Evolutionary conservation across 2,329 filamentous ascomycete genomes (phyloP).

Genomic region (Penicillium brevicompactum): DNA sequence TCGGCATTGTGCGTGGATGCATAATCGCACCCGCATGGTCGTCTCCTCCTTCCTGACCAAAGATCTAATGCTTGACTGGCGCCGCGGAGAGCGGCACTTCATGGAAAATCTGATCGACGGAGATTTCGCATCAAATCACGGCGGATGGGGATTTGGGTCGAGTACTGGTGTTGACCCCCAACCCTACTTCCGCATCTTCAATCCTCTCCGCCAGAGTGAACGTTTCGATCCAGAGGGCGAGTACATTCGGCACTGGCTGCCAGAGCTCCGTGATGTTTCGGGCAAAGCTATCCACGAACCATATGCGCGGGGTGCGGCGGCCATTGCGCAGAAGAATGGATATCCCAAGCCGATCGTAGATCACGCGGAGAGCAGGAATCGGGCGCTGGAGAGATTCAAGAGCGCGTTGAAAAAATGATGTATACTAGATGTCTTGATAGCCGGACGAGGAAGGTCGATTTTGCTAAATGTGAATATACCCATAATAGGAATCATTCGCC

Average conservation of each 20-base stretch:
- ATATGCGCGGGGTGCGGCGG: conserved; percentile 65
- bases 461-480: too few species aligned
- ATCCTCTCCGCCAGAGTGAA: conserved; percentile 80
- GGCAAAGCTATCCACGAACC: conserved; percentile 79
- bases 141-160: conserved; percentile 68
- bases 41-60: conserved; percentile 79
- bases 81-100: conserved; percentile 77
- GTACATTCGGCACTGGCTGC: conserved; percentile 82
- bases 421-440: neutral
- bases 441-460: too few species aligned
- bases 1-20: conserved; percentile 71
- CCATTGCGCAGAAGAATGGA: conserved; percentile 63
- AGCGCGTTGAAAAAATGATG: conserved; percentile 40
- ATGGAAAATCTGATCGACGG: conserved; percentile 80
- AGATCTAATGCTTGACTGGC: conserved; percentile 80
- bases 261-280: conserved; percentile 66
- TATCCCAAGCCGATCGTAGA: conserved; percentile 77
- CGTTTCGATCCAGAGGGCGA: conserved; percentile 78
- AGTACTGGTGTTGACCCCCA: conserved; percentile 79
- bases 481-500: too few species aligned
- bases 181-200: conserved; percentile 90
- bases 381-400: conserved; percentile 72
- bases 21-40: conserved; percentile 84
- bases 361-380: conserved; percentile 69
- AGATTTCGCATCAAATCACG: conserved; percentile 78